These are phyloP conservation scores for Taphrina confusa DNA, from an alignment of 1,139 yeast species.

Conservation along the genomic window DNA sequence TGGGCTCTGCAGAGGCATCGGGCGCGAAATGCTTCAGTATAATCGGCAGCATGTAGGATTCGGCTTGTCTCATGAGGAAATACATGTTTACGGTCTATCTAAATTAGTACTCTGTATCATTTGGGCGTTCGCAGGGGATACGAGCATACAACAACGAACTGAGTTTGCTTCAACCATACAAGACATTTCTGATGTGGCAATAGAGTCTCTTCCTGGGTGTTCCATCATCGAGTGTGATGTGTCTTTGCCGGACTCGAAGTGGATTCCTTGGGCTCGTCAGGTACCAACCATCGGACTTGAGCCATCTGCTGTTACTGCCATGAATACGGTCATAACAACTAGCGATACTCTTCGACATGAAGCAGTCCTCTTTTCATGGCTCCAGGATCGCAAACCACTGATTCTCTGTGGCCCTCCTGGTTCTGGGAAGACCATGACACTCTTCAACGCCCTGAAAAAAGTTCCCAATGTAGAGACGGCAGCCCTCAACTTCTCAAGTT, in stretches of 20 bases:
- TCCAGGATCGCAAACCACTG: slow-evolving; percentile 62
- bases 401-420: slow-evolving; percentile 97
- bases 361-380: slow-evolving; percentile 57
- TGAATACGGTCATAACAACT: slow-evolving; percentile 75
- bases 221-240: slow-evolving; percentile 54
- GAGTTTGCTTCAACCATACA: slow-evolving; percentile 49
- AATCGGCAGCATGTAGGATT: slow-evolving; percentile 43
- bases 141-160: slow-evolving; percentile 50
- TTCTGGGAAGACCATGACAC: slow-evolving; percentile 92
- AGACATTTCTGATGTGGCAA: slow-evolving; percentile 38
- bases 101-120: slow-evolving; percentile 53
- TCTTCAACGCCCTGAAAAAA: slow-evolving; percentile 66
- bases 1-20: slow-evolving; percentile 43
- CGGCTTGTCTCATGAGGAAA: slow-evolving; percentile 43
- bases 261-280: slow-evolving; percentile 54
- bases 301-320: slow-evolving; percentile 62
- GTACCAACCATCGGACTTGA: slow-evolving; percentile 59
- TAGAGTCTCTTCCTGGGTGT: neutral
- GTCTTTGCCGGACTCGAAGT: slow-evolving; percentile 53
- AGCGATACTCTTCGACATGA: slow-evolving; percentile 75
- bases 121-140: slow-evolving; percentile 76
- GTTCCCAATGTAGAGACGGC: slow-evolving; percentile 62
- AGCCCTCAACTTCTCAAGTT: slow-evolving; percentile 80
- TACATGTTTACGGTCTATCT: slow-evolving; percentile 47
- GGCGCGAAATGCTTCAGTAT: slow-evolving; percentile 40